phyloP scores from a whole-genome alignment of 306 rosid genomes.

The Argentina anserina region DNA sequence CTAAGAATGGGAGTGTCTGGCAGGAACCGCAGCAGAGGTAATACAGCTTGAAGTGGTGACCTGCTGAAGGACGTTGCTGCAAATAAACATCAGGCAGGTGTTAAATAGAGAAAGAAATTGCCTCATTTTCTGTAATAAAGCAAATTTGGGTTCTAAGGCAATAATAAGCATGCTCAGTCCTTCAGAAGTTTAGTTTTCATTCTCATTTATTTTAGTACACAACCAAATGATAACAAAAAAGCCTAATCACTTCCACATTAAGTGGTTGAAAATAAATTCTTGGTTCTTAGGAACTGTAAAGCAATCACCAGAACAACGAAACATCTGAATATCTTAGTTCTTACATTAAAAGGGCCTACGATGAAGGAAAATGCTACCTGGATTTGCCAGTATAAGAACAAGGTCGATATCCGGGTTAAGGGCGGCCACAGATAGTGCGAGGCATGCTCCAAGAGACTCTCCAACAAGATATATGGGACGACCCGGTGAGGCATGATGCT shows the following conservation, averaged over 20 bases:
- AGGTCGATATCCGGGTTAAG: conserved; percentile 73
- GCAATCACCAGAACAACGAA: not conserved
- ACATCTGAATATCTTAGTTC: not conserved
- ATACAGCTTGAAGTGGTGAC: conserved; percentile 52
- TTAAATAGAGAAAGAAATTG: conserved; percentile 18
- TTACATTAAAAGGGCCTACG: not conserved
- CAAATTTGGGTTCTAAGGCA: not conserved
- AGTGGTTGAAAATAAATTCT: not conserved
- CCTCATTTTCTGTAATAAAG: not conserved
- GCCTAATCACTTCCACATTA: not conserved
- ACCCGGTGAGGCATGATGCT: conserved; percentile 48
- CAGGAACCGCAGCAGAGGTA: conserved; percentile 53
- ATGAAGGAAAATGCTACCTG: conserved; percentile 43
- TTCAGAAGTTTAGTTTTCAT: not conserved
- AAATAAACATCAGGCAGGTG: conserved; percentile 13
- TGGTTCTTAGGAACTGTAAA: not conserved
- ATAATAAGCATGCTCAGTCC: not conserved
- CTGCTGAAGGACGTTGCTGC: conserved; percentile 74
- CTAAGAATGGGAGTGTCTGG: conserved; percentile 47
- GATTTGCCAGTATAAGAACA: conserved; percentile 73
- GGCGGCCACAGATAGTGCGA: conserved; percentile 83
- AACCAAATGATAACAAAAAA: not conserved
- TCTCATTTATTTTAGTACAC: not conserved
- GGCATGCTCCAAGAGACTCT: conserved; percentile 85
- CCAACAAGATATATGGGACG: conserved; percentile 87